Conservation (phyloP, 2,329 filamentous ascomycete genomes). For the Eurotiales sp. region DNA sequence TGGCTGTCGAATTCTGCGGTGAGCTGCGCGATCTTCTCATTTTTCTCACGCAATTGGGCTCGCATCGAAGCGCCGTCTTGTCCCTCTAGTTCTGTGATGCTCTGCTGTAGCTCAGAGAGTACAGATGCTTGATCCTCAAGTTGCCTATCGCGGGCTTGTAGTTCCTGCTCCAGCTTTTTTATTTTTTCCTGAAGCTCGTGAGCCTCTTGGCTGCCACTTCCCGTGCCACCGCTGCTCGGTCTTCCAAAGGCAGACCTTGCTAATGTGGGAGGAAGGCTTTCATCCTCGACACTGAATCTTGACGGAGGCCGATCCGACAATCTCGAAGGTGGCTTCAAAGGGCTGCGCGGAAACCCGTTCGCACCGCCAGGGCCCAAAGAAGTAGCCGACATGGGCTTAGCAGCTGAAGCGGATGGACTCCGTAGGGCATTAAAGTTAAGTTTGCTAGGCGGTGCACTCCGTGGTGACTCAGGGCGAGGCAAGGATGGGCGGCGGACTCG, state of each 20-base stretch:
- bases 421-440: conserved; percentile 54
- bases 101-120: conserved; percentile 84
- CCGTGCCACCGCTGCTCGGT: conserved; percentile 4
- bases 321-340: conserved; percentile 36
- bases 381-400: conserved; percentile 8
- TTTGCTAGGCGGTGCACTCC: conserved; percentile 56
- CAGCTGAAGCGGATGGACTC: conserved; percentile 47
- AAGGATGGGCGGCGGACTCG: conserved; percentile 67
- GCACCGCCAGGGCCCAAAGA: conserved; percentile 15
- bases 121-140: conserved; percentile 82
- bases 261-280: conserved; percentile 23
- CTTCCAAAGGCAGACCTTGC: conserved; percentile 8
- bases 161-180: conserved; percentile 65
- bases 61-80: conserved; percentile 74
- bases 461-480: conserved; percentile 83
- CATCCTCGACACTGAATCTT: conserved; percentile 36
- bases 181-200: conserved; percentile 64
- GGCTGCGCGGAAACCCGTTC: conserved; percentile 46
- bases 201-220: conserved; percentile 22
- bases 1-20: conserved; percentile 94
- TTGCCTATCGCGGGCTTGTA: conserved; percentile 81
- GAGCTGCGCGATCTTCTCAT: conserved; percentile 90
- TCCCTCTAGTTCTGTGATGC: conserved; percentile 76
- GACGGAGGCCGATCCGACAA: conserved; percentile 38
- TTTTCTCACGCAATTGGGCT: conserved; percentile 85